Evolutionary conservation across 208 protist genomes (phyloP).

Genomic region (Crithidia brevicula): DNA sequence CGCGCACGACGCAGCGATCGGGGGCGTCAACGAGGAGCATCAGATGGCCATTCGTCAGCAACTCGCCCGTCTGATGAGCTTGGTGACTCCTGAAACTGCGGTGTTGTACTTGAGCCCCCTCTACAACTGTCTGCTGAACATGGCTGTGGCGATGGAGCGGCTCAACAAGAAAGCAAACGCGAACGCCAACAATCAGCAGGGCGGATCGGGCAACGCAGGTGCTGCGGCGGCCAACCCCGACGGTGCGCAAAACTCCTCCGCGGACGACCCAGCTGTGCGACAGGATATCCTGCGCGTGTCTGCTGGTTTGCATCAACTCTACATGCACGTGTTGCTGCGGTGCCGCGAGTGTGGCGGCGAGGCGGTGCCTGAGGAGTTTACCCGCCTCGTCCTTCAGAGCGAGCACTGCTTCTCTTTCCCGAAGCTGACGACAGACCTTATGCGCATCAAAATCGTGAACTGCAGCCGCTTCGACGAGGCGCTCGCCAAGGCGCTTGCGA

Average conservation of each 20-base stretch:
- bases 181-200: slow-evolving; percentile 21
- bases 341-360: slow-evolving; percentile 73
- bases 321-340: slow-evolving; percentile 77
- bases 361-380: slow-evolving; percentile 76
- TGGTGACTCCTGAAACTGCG: slow-evolving; percentile 83
- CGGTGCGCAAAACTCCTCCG: slow-evolving; percentile 12
- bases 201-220: slow-evolving; percentile 4
- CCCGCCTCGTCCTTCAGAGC: slow-evolving; percentile 72
- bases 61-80: slow-evolving; percentile 56
- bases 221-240: slow-evolving; percentile 23
- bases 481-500: slow-evolving; percentile 73
- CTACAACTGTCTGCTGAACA: slow-evolving; percentile 62
- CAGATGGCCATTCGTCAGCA: slow-evolving; percentile 59
- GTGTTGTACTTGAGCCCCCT: slow-evolving; percentile 73
- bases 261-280: slow-evolving; percentile 29
- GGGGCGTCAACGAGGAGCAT: slow-evolving; percentile 30
- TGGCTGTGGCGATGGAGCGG: slow-evolving; percentile 57
- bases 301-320: slow-evolving; percentile 81
- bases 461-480: slow-evolving; percentile 84
- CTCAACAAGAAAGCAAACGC: slow-evolving; percentile 49
- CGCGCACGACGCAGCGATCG: not conserved
- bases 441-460: slow-evolving; percentile 91
- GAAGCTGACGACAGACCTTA: slow-evolving; percentile 73
- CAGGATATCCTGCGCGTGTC: slow-evolving; percentile 48
- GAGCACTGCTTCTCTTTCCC: slow-evolving; percentile 64